A percentile compares a stretch with the other conserved stretches of the same genome.
Conservation (phyloP, 345 rosid genomes). For the Melaleuca alternifolia region DNA sequence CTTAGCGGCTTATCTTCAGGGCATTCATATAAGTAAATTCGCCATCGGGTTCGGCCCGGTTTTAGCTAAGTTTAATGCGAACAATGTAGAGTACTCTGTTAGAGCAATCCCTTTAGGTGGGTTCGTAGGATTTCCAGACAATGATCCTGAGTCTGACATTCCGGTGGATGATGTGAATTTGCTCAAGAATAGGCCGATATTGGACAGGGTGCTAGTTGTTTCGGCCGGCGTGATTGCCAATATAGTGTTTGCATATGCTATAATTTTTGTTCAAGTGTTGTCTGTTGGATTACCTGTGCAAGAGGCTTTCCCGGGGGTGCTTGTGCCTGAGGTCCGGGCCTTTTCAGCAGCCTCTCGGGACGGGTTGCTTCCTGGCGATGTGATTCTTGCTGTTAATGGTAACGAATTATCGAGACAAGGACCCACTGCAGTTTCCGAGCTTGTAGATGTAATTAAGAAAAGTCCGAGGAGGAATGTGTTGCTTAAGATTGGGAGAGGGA, state of each 20-base stretch:
- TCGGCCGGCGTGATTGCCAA: constrained; percentile 94
- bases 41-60: constrained; percentile 94
- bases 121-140: constrained; percentile 94
- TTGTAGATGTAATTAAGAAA: constrained; percentile 59
- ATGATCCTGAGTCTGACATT: constrained; percentile 85
- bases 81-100: constrained; percentile 78
- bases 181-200: constrained; percentile 78
- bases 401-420: constrained; percentile 41
- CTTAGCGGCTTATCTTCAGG: constrained; percentile 88
- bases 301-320: constrained; percentile 85
- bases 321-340: constrained; percentile 76
- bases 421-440: constrained; percentile 48
- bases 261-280: constrained; percentile 69
- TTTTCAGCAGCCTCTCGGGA: constrained; percentile 88
- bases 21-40: constrained; percentile 96
- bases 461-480: constrained; percentile 53
- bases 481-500: constrained; percentile 55
- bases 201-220: constrained; percentile 72
- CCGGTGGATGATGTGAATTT: constrained; percentile 73
- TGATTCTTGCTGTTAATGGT: constrained; percentile 60
- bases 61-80: constrained; percentile 74
- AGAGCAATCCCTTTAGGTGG: constrained; percentile 95
- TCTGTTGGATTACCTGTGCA: constrained; percentile 93
- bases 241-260: constrained; percentile 65
- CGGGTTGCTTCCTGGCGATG: constrained; percentile 82